These are phyloP conservation scores for Arabidopsis thaliana DNA, from an alignment of 345 rosid species.

Conservation along the genomic window TAIR10.1 NC_003076.8:22780501-22781000, in stretches of 20 bases:
- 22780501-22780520: slow-evolving; percentile 10
- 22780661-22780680: slow-evolving; percentile 21
- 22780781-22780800: slow-evolving; percentile 15
- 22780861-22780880: slow-evolving; percentile 75
- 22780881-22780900: slow-evolving; percentile 55
- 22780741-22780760: slow-evolving; percentile 11
- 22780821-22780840: slow-evolving; percentile 71
- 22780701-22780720: slow-evolving; percentile 1
- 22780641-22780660: slow-evolving; percentile 1
- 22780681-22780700: slow-evolving; percentile 7
- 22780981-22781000: slow-evolving; percentile 17
- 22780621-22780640: slow-evolving; percentile 13
- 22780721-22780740: not conserved
- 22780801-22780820: slow-evolving; percentile 54
- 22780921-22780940: slow-evolving; percentile 50
- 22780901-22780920: slow-evolving; percentile 57
- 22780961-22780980: slow-evolving; percentile 18
- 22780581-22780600: not conserved
- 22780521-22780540: slow-evolving; percentile 29
- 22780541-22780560: slow-evolving; percentile 24
- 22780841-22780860: slow-evolving; percentile 84
- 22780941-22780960: slow-evolving; percentile 44
- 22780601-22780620: not conserved
- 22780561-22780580: slow-evolving; percentile 26
- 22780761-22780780: slow-evolving; percentile 27